phyloP scores from a whole-genome alignment of 805 yeast species.

The Candida tammaniensis region DNA sequence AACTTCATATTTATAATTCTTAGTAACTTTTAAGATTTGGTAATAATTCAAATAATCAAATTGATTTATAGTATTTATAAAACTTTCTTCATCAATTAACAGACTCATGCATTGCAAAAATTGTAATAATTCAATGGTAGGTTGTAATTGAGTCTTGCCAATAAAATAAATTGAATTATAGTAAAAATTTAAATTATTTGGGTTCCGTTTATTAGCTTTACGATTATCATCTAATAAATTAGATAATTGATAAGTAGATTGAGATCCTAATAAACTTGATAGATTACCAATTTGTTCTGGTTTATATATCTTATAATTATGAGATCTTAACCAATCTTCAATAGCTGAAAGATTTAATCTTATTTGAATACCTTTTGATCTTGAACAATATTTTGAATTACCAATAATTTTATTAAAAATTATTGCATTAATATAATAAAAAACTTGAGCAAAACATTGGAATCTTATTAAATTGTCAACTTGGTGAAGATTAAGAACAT shows the following conservation, averaged over 20 bases:
- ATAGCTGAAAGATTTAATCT: conserved; percentile 79
- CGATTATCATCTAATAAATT: conserved; percentile 23
- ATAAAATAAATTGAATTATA: conserved; percentile 64
- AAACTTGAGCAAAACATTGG: conserved; percentile 73
- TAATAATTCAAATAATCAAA: conserved; percentile 59
- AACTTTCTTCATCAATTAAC: conserved; percentile 60
- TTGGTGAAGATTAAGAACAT: conserved; percentile 77
- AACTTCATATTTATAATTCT: conserved; percentile 80
- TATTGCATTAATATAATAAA: conserved; percentile 72
- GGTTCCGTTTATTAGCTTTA: conserved; percentile 24
- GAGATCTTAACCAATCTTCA: conserved; percentile 90
- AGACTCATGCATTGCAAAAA: conserved; percentile 87
- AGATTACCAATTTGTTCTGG: conserved; percentile 34
- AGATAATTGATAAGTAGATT: conserved; percentile 11
- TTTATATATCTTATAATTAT: conserved; percentile 45
- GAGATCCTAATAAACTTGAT: conserved; percentile 12
- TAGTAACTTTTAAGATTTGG: conserved; percentile 68
- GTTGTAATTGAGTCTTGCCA: conserved; percentile 64
- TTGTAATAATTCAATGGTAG: conserved; percentile 76
- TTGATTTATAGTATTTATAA: conserved; percentile 51
- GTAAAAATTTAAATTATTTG: conserved; percentile 53
- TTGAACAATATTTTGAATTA: conserved; percentile 66
- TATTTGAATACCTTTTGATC: conserved; percentile 86
- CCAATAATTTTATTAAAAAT: conserved; percentile 72
- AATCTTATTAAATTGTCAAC: conserved; percentile 76